Evolutionary conservation across 768 basidiomycete species (phyloP), one percentile per base, ranked within the genome.

Genomic region (Plicaturopsis crispa): DNA sequence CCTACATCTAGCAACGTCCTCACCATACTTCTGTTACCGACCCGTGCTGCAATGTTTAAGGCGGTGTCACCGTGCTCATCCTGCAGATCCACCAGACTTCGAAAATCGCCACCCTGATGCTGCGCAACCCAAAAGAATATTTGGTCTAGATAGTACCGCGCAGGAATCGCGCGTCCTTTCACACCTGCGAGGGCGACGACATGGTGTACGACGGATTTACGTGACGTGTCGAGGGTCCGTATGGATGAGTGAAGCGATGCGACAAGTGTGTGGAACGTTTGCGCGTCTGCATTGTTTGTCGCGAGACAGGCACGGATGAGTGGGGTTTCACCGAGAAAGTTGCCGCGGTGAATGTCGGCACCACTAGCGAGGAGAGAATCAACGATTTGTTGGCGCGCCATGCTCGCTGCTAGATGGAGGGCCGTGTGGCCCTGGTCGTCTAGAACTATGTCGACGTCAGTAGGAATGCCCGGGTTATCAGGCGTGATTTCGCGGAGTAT

Each of bases 1-100:
- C 91, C 92, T 6, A 91, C 87, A 51, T 96, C 93, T 42, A 99
- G 50, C 48, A 98, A 59, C 3, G 89, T 82, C 50, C 84, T 70
- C 11, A 97, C 91, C 42, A 98, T 57, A 44, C 83, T 81, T 44
- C 84, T 70, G 56, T 91, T 96, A 2, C 96, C 96, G 1, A 98
- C 84, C 40, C 94, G 65, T 1, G 94, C 93, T 11, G 94, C 90
- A 49, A 98, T 87, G 62, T 96, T 96, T 51, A 99, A 59, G 5
- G 90, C 90, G 0, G 94, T 97, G 54, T 99, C 96, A 0, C 94
- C 96, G 55, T 97, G 84, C 48, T 87, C 80, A 53, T 99, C 96
- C 59, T 90, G 88, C 30, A 94, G 64, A 57, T 98, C 90, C 8
- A 98, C 80, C 36, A 97, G 61, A 4, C 76, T 80, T 49, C 71